Base-by-base conservation (phyloP, 2,329 filamentous ascomycete genomes). In the Talaromyces sp. region DNA sequence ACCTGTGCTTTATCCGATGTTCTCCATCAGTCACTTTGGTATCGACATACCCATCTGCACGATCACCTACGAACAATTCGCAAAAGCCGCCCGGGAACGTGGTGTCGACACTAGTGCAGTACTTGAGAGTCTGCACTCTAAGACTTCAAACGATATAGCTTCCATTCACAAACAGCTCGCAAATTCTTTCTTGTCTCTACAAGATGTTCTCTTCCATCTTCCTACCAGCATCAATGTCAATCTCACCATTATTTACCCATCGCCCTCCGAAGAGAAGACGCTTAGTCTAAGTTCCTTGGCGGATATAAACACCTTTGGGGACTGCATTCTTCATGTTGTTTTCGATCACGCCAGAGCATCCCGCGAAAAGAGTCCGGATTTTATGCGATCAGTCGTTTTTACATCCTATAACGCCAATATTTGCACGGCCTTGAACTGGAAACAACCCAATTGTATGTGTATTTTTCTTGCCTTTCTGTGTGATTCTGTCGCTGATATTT, bases 361-460 rank as follows among this genome's bases (percentile, higher is more conserved):
- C 73, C 80, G 86, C 59, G 81, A 86, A 60, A 76, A 78, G 62
- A 85, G 84, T 1, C 85, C 89, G 8, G 86, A 90, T 56, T 84
- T 86, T 15, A 86, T 94, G 64, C 82, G 92, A 40, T 96, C 90
- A 11, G 87, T 99, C 54, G 90, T 97, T 10, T 97, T 99, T 72
- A 95, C 90, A 66, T 96, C 91, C 21, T 96, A 93, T 74, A 97
- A 96, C 70, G 81, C 89, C 11, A 88, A 87, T 63, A 84, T 97
- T 19, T 99, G 94, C 75, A 95, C 90, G 15, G 92, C 93, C 5
- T 77, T 99, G 66, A 99, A 99, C 75, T 99, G 94, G 94, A 99
- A 99, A 74, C 94, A 99, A 73, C 94, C 94, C 2, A 99, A 97
- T 70, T 99, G 85, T 87, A 71, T 75, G 83, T 75, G 5, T 36